phyloP scores from a whole-genome alignment of 345 rosid species.

The Linum trigynum region DNA sequence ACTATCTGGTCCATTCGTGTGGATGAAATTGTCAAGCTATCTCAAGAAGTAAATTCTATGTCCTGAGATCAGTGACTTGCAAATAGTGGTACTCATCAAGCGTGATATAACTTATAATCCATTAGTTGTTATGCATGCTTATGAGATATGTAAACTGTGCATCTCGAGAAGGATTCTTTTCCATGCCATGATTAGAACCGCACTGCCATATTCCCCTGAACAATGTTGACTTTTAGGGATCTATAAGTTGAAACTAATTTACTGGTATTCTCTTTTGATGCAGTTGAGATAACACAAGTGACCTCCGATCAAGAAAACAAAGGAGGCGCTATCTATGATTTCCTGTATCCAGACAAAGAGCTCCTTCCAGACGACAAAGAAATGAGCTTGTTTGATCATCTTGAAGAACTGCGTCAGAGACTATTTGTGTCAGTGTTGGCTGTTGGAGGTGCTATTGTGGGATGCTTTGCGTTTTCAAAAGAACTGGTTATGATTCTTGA shows the following conservation, averaged over 20 bases:
- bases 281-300: constrained; percentile 21
- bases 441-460: constrained; percentile 85
- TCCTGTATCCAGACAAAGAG: constrained; percentile 79
- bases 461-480: constrained; percentile 90
- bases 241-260: not conserved
- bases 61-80: no score
- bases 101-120: no score
- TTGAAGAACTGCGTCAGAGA: constrained; percentile 89
- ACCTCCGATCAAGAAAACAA: constrained; percentile 32
- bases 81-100: not conserved
- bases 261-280: constrained; percentile 18
- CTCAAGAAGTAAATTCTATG: no score
- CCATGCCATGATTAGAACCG: no score
- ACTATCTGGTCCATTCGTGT: no score
- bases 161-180: no score
- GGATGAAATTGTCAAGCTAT: no score
- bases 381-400: constrained; percentile 94
- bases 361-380: constrained; percentile 93
- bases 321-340: constrained; percentile 47
- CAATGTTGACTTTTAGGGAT: no score
- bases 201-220: no score
- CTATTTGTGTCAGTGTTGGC: constrained; percentile 80
- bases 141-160: no score
- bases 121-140: no score
- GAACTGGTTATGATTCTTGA: constrained; percentile 79